These are phyloP conservation scores for Tylopilus rubrobrunneus DNA, from an alignment of 768 basidiomycete genomes.

Conservation along the genomic window DNA sequence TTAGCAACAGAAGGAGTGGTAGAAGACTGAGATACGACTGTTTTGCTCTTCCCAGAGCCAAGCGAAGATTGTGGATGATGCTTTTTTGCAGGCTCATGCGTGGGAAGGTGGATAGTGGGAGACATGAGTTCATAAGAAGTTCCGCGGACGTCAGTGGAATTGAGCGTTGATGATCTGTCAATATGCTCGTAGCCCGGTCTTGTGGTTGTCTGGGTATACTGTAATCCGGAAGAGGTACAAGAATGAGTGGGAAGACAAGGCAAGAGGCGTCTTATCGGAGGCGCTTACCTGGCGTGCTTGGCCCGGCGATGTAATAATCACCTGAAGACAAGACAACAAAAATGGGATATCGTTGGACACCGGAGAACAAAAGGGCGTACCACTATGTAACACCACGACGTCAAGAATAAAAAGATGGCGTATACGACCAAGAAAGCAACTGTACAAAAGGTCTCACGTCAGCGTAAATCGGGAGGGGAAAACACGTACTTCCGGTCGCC, in stretches of 20 bases:
- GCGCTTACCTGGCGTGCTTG: conserved; percentile 59
- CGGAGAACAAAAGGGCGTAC: conserved; percentile 36
- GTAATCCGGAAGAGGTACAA: not conserved
- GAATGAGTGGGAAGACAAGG: conserved; percentile 6
- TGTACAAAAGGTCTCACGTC: conserved; percentile 27
- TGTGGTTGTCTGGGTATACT: conserved; percentile 24
- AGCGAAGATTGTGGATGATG: conserved; percentile 19
- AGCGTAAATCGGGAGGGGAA: not conserved
- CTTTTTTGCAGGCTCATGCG: conserved; percentile 13
- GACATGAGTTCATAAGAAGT: conserved; percentile 26
- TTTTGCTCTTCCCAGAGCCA: conserved; percentile 19
- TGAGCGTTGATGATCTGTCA: conserved; percentile 19
- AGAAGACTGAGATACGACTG: conserved; percentile 9
- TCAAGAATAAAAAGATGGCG: conserved; percentile 59
- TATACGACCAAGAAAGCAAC: conserved; percentile 68
- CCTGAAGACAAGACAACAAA: conserved; percentile 36
- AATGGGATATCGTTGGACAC: not conserved
- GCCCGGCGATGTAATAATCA: conserved; percentile 65
- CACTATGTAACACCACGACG: conserved; percentile 75
- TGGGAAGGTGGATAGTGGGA: conserved; percentile 14
- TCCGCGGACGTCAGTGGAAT: conserved; percentile 25
- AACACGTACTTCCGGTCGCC: conserved; percentile 62
- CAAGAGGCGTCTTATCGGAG: not conserved
- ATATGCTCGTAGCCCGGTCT: conserved; percentile 20
- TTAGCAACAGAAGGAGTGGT: conserved; percentile 13